Evolutionary conservation across 495 filamentous ascomycete species (phyloP).

Genomic region (Melanomma pulvis-pyrius): DNA sequence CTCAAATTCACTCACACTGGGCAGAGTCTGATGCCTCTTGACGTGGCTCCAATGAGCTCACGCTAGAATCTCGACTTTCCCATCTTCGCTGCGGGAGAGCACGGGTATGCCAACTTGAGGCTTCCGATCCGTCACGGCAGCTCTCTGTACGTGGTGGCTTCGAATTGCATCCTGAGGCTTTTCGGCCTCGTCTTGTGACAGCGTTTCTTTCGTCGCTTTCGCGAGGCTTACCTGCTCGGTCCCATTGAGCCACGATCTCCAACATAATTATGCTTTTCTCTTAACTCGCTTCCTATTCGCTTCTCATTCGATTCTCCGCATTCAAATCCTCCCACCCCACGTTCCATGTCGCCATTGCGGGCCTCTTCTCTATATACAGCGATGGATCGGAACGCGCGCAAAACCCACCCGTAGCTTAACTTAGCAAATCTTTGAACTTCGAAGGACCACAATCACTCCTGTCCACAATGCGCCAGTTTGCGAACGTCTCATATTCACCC

Average conservation of each 20-base stretch:
- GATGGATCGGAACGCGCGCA: slow-evolving; percentile 18
- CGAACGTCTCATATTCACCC: slow-evolving; percentile 27
- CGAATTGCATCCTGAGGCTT: slow-evolving; percentile 5
- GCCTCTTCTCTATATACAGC: slow-evolving; percentile 12
- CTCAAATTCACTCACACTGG: slow-evolving; percentile 15
- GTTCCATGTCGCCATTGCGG: slow-evolving; percentile 35
- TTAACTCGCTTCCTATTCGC: slow-evolving; percentile 29
- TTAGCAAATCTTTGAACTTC: slow-evolving; percentile 9
- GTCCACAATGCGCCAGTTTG: slow-evolving; percentile 28
- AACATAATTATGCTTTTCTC: slow-evolving; percentile 12
- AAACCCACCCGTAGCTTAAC: slow-evolving; percentile 5
- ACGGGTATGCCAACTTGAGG: slow-evolving; percentile 25
- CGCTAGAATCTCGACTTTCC: slow-evolving; percentile 11
- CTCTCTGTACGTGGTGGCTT: slow-evolving; percentile 6
- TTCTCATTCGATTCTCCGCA: slow-evolving; percentile 32
- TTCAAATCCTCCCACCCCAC: slow-evolving; percentile 31
- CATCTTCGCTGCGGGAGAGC: slow-evolving; percentile 11
- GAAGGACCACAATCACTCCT: not conserved
- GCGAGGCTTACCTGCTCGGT: not conserved
- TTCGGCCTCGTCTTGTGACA: slow-evolving; percentile 24
- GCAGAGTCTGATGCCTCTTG: slow-evolving; percentile 6
- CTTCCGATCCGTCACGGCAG: slow-evolving; percentile 23
- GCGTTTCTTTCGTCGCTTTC: slow-evolving; percentile 21
- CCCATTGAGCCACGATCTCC: slow-evolving; percentile 19
- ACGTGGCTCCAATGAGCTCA: slow-evolving; percentile 32